Conservation (phyloP, 306 rosid species). For the Hippophae tibetana region DNA sequence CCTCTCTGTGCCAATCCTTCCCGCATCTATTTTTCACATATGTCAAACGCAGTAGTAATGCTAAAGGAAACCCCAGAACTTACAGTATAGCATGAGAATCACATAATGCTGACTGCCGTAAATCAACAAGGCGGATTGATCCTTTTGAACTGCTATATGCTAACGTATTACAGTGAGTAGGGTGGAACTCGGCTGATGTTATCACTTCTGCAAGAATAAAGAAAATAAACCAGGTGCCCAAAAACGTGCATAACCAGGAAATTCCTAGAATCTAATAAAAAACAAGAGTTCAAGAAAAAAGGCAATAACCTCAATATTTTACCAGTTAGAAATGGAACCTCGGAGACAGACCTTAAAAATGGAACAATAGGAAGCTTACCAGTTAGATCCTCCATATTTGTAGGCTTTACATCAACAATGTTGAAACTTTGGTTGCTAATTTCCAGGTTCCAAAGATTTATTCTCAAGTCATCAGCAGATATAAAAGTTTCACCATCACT, state of each 20-base stretch:
- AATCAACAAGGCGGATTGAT: constrained; percentile 53
- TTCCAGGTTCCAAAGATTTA: constrained; percentile 75
- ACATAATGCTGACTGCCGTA: constrained; percentile 60
- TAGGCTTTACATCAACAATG: constrained; percentile 61
- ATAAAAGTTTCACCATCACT: constrained; percentile 72
- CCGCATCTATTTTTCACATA: too few species aligned
- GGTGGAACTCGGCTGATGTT: constrained; percentile 72
- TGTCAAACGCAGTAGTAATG: not conserved
- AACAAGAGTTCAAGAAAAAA: too few species aligned
- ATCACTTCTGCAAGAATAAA: constrained; percentile 45
- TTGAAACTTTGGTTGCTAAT: constrained; percentile 57
- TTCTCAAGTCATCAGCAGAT: constrained; percentile 63
- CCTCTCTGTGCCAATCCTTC: too few species aligned
- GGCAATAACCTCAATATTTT: not conserved
- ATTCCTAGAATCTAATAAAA: too few species aligned
- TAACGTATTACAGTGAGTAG: constrained; percentile 61
- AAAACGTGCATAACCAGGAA: too few species aligned
- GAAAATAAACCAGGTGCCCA: not conserved
- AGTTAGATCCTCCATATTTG: constrained; percentile 57
- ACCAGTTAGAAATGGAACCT: not conserved
- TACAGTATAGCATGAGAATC: constrained; percentile 51
- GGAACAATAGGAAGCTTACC: constrained; percentile 32
- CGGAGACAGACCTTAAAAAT: not conserved
- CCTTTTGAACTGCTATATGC: constrained; percentile 76
- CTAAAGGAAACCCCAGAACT: constrained; percentile 16